Conservation (phyloP, 2,329 filamentous ascomycete species). For the Cytospora piceae region DNA sequence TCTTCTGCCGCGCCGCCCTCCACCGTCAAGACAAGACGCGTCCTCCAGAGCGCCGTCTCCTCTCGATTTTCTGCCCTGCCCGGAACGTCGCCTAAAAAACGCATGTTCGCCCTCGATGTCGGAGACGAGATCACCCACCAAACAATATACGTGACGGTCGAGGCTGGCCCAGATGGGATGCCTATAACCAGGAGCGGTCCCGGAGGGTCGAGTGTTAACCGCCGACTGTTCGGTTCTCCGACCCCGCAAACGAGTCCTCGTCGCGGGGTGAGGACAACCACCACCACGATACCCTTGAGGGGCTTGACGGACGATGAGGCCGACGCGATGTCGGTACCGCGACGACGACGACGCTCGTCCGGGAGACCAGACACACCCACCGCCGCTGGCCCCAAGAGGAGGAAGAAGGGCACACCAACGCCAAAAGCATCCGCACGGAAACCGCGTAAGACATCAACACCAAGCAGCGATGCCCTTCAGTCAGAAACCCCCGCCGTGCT, state of each 20-base stretch:
- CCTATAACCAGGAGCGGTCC: conserved; percentile 16
- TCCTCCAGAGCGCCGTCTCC: conserved; percentile 50
- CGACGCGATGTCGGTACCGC: conserved; percentile 43
- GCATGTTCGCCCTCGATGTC: conserved; percentile 60
- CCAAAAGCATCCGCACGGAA: conserved; percentile 38
- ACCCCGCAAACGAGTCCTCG: conserved; percentile 45
- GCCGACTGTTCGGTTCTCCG: conserved; percentile 48
- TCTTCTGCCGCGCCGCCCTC: conserved; percentile 22
- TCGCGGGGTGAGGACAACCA: conserved; percentile 47
- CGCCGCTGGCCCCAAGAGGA: conserved; percentile 48
- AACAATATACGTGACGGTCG: conserved; percentile 58
- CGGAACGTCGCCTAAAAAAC: conserved; percentile 55
- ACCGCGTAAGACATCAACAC: conserved; percentile 9
- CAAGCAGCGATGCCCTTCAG: conserved; percentile 26
- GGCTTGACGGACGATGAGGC: conserved; percentile 49
- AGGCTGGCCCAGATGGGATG: conserved; percentile 46
- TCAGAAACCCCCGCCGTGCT: conserved; percentile 16
- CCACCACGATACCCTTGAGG: conserved; percentile 55
- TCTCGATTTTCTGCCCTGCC: conserved; percentile 38
- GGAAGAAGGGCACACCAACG: conserved; percentile 51
- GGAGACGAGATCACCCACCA: conserved; percentile 55
- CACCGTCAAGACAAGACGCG: conserved; percentile 36
- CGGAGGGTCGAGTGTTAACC: conserved; percentile 38
- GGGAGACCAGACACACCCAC: conserved; percentile 56
- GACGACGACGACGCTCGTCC: conserved; percentile 50